Evolutionary conservation across 2,329 filamentous ascomycete species (phyloP), one percentile per base, ranked within the genome.

Genomic region (Hymenoscyphus scutula): DNA sequence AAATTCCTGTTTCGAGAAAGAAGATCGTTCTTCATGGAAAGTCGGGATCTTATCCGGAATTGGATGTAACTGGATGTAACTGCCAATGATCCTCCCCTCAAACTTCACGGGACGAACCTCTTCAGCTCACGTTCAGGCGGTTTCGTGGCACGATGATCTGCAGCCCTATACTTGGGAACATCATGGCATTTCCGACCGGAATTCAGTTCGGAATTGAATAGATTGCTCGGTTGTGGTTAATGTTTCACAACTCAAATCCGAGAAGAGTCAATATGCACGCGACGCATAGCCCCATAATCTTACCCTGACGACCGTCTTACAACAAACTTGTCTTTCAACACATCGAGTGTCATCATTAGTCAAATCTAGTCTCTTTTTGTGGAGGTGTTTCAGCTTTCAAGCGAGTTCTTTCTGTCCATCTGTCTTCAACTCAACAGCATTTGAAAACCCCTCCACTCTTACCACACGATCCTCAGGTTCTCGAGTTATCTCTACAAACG

Each of bases 241-340:
- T 6, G 51, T 54, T 54, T 13, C 51, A 30, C 51, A n/a, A 10
- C 51, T 54, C 8, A 27, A 15, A 54, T 17, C 13, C 25, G 11
- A 13, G 30, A 29, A 15, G 30, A 27, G 37, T 29, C n/a, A 58
- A 15, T 25, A 45, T 63, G 61, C 55, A 62, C 57, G 60, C 58
- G 61, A 53, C 58, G 63, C 67, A 69, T 65, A 67, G 67, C 68
- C 67, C 51, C 66, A 66, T 32, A 67, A 70, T 70, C 64, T 67
- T 72, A 71, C 69, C 71, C 5, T 25, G 41, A 48, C n/a, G 41
- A 23, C 41, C 41, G 19, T 25, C 41, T 48, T 23, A 23, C n/a
- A 48, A 48, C 41, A 48, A 48, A 13, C 11, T 2, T 13, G 15
- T 34, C 32, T 34, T 34, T 34, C 10, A 34, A 34, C 8, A 11